Evolutionary conservation across 169 alveolate genomes (phyloP).

Genomic region (Plasmodium vivax): DNA sequence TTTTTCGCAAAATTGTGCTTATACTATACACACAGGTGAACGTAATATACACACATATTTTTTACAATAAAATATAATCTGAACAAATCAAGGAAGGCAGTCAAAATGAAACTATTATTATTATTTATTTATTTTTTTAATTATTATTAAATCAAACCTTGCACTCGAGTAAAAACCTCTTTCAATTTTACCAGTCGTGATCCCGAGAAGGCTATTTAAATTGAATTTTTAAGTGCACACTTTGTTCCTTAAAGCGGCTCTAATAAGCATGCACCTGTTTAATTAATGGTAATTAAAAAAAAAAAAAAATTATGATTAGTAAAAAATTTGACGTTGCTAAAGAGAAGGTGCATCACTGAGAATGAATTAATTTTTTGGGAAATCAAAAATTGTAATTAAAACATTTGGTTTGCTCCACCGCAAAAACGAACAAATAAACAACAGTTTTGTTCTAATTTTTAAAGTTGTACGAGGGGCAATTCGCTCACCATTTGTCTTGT

Average conservation of each 20-base stretch:
- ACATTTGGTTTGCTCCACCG: neutral
- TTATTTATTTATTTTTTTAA: too few relatives aligned
- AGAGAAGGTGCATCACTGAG: neutral
- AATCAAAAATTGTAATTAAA: neutral
- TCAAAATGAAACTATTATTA: neutral
- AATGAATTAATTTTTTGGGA: neutral
- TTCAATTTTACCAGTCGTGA: neutral
- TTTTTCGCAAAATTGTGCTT: neutral
- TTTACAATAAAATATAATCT: neutral
- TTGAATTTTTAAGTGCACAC: neutral
- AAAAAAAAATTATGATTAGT: neutral
- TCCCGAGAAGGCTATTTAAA: neutral
- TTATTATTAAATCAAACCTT: neutral
- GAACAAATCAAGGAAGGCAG: neutral
- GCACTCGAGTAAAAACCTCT: neutral
- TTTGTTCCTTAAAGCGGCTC: neutral
- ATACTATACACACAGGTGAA: neutral
- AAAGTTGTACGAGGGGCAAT: neutral
- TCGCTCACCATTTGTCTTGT: neutral
- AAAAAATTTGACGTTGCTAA: neutral
- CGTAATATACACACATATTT: neutral
- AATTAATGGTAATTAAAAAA: neutral
- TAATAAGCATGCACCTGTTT: neutral
- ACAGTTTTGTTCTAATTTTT: neutral
- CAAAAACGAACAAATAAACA: neutral